Base-by-base conservation (phyloP, 2,329 filamentous ascomycete genomes). In the Talaromyces sp. region DNA sequence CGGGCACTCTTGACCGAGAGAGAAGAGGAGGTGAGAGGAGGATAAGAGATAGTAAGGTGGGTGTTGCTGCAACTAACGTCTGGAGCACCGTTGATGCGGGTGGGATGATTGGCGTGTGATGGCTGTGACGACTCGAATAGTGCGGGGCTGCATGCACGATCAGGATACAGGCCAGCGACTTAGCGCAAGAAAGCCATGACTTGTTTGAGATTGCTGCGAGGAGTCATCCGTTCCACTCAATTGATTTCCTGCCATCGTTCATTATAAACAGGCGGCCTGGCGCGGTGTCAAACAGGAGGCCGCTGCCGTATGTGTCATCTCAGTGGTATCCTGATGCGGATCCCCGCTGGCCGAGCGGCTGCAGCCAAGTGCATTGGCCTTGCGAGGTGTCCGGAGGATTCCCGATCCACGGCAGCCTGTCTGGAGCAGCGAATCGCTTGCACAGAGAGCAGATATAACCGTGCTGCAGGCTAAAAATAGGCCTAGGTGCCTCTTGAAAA, bases 121-220 rank as follows among this genome's bases (percentile, higher is more conserved):
- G 47, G 57, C 17, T 32, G 57, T 33, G 9, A 39, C n/a, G n/a
- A 56, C 15, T 44, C 49, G 51, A 60, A 39, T 56, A 51, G 53
- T 60, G 58, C 53, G 58, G 58, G 53, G 58, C 58, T 36, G 55
- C 58, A 60, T 60, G 53, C 58, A 60, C 39, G 36, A 51, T 44
- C 25, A 53, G 28, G 17, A 30, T 30, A 47, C 44, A 53, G 28
- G 13, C 27, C 49, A 30, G 25, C 25, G 28, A 36, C 17, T 19
- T 32, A 32, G 13, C 49, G 25, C 49, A 19, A 53, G 49, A 4
- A 53, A 36, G 9, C 30, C 54, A 39, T 39, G 30, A 32, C 30
- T 36, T 19, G 54, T 33, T 32, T 56, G 30, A 36, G 30, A 8
- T 36, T 56, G 44, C 11, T 25, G 19, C 7, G 19, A 25, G 19